Evolutionary conservation across 164 flowering plant genomes (phyloP).

Genomic region (Dillenia suffruticosa): DNA sequence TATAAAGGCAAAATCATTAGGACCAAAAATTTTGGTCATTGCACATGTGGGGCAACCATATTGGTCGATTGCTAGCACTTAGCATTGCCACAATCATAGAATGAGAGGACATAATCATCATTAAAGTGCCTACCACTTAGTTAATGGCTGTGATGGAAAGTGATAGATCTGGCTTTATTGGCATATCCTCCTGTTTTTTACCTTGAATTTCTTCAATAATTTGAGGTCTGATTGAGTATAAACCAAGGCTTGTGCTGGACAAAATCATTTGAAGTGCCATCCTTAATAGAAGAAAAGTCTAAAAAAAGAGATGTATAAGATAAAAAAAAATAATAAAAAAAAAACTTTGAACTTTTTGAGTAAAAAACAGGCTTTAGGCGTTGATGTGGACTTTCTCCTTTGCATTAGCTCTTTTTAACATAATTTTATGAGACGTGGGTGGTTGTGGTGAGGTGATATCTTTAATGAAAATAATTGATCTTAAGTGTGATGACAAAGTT

Average conservation of each 20-base stretch:
- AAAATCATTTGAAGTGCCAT: conserved; percentile 32
- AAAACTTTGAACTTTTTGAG: not conserved
- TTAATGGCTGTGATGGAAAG: conserved; percentile 21
- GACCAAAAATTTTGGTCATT: too few species aligned
- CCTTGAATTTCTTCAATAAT: conserved; percentile 19
- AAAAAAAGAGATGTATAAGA: not conserved
- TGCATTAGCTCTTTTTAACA: too few species aligned
- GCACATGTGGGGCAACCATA: too few species aligned
- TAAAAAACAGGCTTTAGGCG: too few species aligned
- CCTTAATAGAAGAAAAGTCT: not conserved
- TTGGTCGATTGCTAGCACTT: too few species aligned
- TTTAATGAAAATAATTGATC: not conserved
- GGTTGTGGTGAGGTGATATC: not conserved
- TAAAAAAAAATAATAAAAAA: not conserved
- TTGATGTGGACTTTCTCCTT: too few species aligned
- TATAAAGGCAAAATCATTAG: too few species aligned
- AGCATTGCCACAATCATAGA: too few species aligned
- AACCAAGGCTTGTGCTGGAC: conserved; percentile 23
- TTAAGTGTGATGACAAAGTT: not conserved
- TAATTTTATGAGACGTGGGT: too few species aligned
- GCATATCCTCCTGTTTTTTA: conserved; percentile 18
- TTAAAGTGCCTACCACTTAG: conserved; percentile 20
- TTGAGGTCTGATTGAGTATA: not conserved
- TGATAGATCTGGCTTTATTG: conserved; percentile 12
- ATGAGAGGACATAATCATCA: too few species aligned